Evolutionary conservation across 805 yeast genomes (phyloP).

Genomic region (Scheffersomyces ergatensis): DNA sequence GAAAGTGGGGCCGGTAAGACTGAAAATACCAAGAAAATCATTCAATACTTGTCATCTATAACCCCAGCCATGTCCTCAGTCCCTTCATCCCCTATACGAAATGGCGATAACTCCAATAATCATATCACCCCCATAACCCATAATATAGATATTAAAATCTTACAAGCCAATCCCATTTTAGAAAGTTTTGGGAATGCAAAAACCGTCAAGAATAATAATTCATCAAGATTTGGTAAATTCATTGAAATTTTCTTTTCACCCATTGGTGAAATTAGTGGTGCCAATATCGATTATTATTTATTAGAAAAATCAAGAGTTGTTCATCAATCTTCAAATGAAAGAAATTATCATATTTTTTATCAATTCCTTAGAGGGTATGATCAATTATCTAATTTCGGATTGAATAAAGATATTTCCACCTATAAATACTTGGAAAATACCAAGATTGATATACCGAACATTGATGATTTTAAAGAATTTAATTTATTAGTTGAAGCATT

Average conservation of each 20-base stretch:
- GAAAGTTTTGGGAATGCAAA: constrained; percentile 98
- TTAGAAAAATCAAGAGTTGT: constrained; percentile 92
- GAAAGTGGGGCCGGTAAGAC: constrained; percentile 99
- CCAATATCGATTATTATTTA: constrained; percentile 91
- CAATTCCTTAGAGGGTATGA: constrained; percentile 74
- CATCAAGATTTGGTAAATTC: constrained; percentile 96
- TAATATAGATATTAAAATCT: constrained; percentile 76
- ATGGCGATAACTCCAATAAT: background rate
- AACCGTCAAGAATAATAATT: constrained; percentile 88
- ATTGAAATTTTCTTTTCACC: constrained; percentile 76
- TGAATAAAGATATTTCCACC: constrained; percentile 33
- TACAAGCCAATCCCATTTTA: constrained; percentile 91
- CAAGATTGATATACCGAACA: constrained; percentile 59
- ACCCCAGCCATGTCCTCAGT: constrained; percentile 25
- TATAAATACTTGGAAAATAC: constrained; percentile 62
- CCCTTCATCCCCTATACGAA: background rate
- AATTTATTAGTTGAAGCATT: constrained; percentile 63
- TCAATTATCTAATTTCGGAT: constrained; percentile 43
- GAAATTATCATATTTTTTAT: constrained; percentile 93
- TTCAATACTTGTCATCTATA: constrained; percentile 84
- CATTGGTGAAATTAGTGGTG: constrained; percentile 72
- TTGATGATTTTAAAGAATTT: constrained; percentile 75
- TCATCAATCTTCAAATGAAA: constrained; percentile 67
- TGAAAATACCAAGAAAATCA: constrained; percentile 91
- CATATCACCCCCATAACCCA: constrained; percentile 9